phyloP scores from a whole-genome alignment of 2,329 filamentous ascomycete genomes.

The Ascochyta fabae region DNA sequence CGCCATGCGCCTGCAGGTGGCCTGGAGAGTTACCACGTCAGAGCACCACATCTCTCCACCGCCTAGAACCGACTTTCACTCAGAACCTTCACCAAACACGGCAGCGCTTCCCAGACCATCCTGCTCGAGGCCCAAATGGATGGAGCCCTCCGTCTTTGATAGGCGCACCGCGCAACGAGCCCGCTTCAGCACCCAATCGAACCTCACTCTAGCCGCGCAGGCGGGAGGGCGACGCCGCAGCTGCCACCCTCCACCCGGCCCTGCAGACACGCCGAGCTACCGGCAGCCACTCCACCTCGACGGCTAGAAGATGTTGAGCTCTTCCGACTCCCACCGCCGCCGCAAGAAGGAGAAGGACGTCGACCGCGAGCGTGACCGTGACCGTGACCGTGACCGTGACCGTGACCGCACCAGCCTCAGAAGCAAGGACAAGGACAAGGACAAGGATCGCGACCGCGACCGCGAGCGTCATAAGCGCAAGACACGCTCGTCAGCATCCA shows the following conservation, averaged over 20 bases:
- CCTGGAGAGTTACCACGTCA: conserved; percentile 24
- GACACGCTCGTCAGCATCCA: conserved; percentile 34
- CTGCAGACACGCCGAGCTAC: conserved; percentile 27
- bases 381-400: conserved; percentile 14
- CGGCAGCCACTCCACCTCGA: conserved; percentile 24
- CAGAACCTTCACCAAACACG: conserved; percentile 15
- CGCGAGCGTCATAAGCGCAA: conserved; percentile 30
- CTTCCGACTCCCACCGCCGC: conserved; percentile 46
- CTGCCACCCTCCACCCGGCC: conserved; percentile 16
- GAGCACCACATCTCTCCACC: conserved; percentile 17
- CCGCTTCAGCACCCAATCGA: conserved; percentile 39
- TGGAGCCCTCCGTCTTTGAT: conserved; percentile 38
- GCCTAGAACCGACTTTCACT: not conserved
- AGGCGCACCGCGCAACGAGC: conserved; percentile 38
- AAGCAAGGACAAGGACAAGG: conserved; percentile 33
- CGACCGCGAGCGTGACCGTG: not conserved
- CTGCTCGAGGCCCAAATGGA: conserved; percentile 32
- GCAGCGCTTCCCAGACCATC: conserved; percentile 4
- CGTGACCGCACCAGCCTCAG: conserved; percentile 1
- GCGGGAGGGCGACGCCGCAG: conserved; percentile 17
- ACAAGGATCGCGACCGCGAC: conserved; percentile 34
- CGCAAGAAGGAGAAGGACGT: conserved; percentile 43
- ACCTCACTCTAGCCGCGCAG: conserved; percentile 38
- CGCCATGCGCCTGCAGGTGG: not conserved
- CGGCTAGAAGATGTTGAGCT: conserved; percentile 35